Conservation (phyloP, 2,329 filamentous ascomycete species). For the Botrytis sinoallii region DNA sequence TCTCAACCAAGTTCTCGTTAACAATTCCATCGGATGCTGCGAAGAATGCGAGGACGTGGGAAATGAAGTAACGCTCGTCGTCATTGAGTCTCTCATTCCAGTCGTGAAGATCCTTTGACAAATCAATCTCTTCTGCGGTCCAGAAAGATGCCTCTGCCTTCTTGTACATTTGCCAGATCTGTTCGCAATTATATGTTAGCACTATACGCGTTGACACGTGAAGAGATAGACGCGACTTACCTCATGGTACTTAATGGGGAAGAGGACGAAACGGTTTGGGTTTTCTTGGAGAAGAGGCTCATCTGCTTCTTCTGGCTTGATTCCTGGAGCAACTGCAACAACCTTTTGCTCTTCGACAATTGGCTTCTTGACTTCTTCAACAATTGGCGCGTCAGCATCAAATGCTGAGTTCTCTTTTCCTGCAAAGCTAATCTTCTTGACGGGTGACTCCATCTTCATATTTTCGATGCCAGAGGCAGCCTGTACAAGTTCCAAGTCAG, state of each 20-base stretch:
- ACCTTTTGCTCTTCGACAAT: slow-evolving; percentile 46
- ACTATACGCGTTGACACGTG: slow-evolving; percentile 67
- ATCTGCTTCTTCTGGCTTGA: slow-evolving; percentile 69
- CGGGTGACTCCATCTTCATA: slow-evolving; percentile 88
- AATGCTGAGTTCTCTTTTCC: slow-evolving; percentile 78
- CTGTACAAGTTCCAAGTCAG: slow-evolving; percentile 48
- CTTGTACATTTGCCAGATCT: slow-evolving; percentile 99
- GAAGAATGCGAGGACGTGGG: slow-evolving; percentile 98
- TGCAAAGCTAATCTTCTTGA: slow-evolving; percentile 84
- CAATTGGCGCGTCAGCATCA: slow-evolving; percentile 49
- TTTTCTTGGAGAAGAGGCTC: slow-evolving; percentile 96
- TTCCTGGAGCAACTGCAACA: slow-evolving; percentile 46
- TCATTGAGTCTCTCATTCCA: slow-evolving; percentile 98
- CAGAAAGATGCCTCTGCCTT: slow-evolving; percentile 99
- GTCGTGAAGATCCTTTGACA: slow-evolving; percentile 98
- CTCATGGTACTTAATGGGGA: slow-evolving; percentile 99
- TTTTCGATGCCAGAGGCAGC: slow-evolving; percentile 81
- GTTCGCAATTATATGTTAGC: slow-evolving; percentile 36
- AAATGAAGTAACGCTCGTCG: slow-evolving; percentile 97
- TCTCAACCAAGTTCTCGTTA: slow-evolving; percentile 98
- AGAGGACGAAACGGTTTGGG: slow-evolving; percentile 91
- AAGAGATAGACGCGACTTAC: slow-evolving; percentile 54
- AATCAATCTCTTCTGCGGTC: slow-evolving; percentile 98
- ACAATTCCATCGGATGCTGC: slow-evolving; percentile 98
- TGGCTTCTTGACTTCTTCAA: slow-evolving; percentile 56